Evolutionary conservation across 257 asterid species (phyloP).

Genomic region (Nicotiana obtusifolia): DNA sequence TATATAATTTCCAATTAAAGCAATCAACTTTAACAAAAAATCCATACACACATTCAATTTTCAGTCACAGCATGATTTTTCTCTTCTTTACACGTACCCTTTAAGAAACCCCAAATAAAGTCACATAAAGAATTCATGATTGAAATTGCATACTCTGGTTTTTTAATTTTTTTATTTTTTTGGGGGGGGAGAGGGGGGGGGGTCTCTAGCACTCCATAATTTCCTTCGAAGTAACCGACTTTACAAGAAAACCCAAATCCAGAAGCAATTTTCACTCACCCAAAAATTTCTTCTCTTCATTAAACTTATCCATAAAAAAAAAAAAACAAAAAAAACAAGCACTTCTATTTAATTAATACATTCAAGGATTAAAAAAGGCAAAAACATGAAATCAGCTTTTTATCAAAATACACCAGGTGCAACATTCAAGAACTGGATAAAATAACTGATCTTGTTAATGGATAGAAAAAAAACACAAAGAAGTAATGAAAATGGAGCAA

Average conservation of each 20-base stretch:
- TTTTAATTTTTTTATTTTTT: no score
- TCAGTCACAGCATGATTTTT: background rate
- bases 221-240: background rate
- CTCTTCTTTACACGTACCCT: background rate
- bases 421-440: background rate
- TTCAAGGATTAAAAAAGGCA: background rate
- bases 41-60: background rate
- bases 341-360: background rate
- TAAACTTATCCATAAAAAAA: background rate
- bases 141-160: background rate
- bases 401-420: background rate
- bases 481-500: background rate
- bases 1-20: background rate
- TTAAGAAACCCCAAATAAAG: background rate
- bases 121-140: background rate
- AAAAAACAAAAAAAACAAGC: no score
- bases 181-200: no score
- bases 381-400: background rate
- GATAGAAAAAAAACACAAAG: background rate
- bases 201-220: background rate
- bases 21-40: background rate
- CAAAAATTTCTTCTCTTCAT: background rate
- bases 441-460: background rate
- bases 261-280: background rate
- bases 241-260: background rate